These are phyloP conservation scores for Ceratobasidium sp. DNA, from an alignment of 1,284 basidiomycete genomes.

Conservation along the genomic window DNA sequence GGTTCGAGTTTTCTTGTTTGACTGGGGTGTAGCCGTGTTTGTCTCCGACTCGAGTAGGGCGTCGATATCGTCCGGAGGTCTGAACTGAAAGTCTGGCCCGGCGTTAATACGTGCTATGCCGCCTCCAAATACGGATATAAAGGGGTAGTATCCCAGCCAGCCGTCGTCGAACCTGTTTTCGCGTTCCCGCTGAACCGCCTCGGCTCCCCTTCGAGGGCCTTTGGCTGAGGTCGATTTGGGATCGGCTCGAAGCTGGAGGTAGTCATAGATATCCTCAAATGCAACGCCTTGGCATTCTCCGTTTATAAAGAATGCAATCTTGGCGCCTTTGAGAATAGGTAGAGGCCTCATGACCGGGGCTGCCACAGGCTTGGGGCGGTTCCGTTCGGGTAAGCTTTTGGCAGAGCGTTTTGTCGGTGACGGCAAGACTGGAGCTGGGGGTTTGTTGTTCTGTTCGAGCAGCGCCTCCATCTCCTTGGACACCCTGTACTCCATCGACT, in stretches of 20 bases:
- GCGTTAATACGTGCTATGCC: conserved; percentile 86
- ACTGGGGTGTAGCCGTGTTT: conserved; percentile 39
- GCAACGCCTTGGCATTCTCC: conserved; percentile 86
- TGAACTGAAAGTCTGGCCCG: conserved; percentile 82
- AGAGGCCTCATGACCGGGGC: conserved; percentile 64
- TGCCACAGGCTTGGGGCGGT: conserved; percentile 46
- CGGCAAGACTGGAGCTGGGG: conserved; percentile 50
- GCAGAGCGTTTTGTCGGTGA: conserved; percentile 56
- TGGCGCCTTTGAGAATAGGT: conserved; percentile 73
- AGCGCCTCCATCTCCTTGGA: conserved; percentile 94
- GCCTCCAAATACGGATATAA: conserved; percentile 91
- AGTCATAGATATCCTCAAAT: conserved; percentile 90
- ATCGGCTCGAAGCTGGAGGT: conserved; percentile 73
- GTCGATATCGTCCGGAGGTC: conserved; percentile 78
- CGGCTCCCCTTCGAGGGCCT: conserved; percentile 55
- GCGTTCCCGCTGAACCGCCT: conserved; percentile 70
- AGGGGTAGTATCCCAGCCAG: conserved; percentile 92
- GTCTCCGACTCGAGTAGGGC: conserved; percentile 51
- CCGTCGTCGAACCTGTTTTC: conserved; percentile 94
- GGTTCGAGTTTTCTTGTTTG: conserved; percentile 31
- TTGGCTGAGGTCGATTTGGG: conserved; percentile 37
- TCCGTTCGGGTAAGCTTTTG: conserved; percentile 47
- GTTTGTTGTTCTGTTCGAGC: conserved; percentile 59
- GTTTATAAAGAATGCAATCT: conserved; percentile 91
- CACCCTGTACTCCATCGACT: conserved; percentile 87